These are phyloP conservation scores for Luvunga scandens DNA, from an alignment of 345 rosid genomes.

Conservation along the genomic window DNA sequence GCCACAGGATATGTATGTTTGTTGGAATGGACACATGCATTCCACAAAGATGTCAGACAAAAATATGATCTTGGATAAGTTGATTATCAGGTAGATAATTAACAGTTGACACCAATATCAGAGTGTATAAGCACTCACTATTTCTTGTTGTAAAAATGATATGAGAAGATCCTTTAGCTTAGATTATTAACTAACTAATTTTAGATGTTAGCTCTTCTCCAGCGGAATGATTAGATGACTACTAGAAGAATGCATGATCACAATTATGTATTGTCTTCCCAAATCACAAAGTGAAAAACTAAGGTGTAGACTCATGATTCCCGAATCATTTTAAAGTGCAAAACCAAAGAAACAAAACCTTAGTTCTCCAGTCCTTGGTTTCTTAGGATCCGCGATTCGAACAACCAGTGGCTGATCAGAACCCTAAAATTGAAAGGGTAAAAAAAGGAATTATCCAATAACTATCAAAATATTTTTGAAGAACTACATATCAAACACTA, in stretches of 20 bases:
- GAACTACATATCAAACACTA: slow-evolving; percentile 1
- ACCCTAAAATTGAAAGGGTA: slow-evolving; percentile 48
- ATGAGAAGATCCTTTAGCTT: not conserved
- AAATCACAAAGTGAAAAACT: not conserved
- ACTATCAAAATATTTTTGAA: slow-evolving; percentile 15
- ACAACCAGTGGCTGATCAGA: slow-evolving; percentile 78
- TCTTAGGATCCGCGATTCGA: slow-evolving; percentile 81
- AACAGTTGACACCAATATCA: not conserved
- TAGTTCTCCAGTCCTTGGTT: slow-evolving; percentile 58
- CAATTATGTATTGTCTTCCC: not conserved
- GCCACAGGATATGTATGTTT: not conserved
- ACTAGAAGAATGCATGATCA: not conserved
- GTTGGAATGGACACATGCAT: not conserved
- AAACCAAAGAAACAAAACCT: slow-evolving; percentile 44
- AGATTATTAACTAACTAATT: not conserved
- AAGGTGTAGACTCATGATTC: not conserved
- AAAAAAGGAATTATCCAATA: slow-evolving; percentile 10
- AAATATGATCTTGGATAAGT: not conserved
- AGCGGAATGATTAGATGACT: not conserved
- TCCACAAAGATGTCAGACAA: not conserved
- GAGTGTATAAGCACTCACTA: slow-evolving; percentile 4
- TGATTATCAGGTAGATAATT: not conserved
- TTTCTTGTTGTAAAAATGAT: not conserved
- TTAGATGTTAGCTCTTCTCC: not conserved
- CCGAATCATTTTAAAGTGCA: slow-evolving; percentile 5